Base-by-base conservation (phyloP, 1,139 yeast genomes). In the Magnusiomyces paraingens region DNA sequence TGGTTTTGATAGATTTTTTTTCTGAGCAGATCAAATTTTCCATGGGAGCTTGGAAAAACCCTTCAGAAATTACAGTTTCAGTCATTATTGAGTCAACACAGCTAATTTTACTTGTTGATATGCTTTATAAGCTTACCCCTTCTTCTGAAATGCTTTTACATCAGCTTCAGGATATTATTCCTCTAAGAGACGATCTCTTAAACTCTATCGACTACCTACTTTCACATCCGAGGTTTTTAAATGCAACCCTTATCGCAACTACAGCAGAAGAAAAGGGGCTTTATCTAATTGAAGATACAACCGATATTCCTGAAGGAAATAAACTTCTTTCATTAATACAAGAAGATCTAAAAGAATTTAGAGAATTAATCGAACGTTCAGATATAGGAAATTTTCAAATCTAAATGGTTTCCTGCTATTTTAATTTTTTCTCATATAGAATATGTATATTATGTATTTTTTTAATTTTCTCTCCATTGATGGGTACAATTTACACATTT, bases 401-500 rank as follows among this genome's bases (percentile, higher is more conserved):
- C 32, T 8, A 38, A 17, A 38, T 17, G 5, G 18, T n/a, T 35
- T 35, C 11, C 11, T 35, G 14, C 11, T 35, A 35, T 35, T 11
- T 38, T n/a, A n/a, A 38, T 4, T 5, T 38, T 38, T 10, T 38
- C 5, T 15, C n/a, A 39, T 39, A 39, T 5, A 15, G 14, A 44
- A 14, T 15, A 41, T 41, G 20, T 15, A 41, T 41, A n/a, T 11
- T 15, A 12, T 4, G 4, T 18, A 41, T 15, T 6, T 41, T 3
- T 11, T 54, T 70, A 93, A 64, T 93, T 93, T 66, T 93, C 99
- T 73, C 96, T 85, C 99, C 99, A 93, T 71, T 93, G 95, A 68
- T 90, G 82, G 47, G 90, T 88, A 74, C 99, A 93, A 60, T 81
- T 84, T 49, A 89, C 90, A 74, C 99, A 93, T 70, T 73, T 89